These are phyloP conservation scores for Tylopilus sp. DNA, from an alignment of 1,284 basidiomycete species.

Conservation along the genomic window DNA sequence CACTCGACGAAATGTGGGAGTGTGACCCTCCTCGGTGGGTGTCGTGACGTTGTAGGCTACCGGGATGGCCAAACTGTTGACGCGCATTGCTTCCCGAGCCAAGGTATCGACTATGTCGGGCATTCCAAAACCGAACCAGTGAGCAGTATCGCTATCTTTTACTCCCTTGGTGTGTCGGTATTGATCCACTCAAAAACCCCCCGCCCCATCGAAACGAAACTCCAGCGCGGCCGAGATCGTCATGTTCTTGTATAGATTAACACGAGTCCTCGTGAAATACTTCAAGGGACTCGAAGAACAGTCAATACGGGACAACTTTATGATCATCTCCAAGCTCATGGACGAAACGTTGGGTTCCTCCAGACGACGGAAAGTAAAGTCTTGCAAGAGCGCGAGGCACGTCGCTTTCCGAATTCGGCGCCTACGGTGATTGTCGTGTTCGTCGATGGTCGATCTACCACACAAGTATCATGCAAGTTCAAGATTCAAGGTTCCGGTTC, in stretches of 20 bases:
- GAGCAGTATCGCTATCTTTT: conserved; percentile 37
- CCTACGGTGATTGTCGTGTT: neutral
- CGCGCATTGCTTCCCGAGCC: conserved; percentile 93
- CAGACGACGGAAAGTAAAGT: conserved; percentile 99
- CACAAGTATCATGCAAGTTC: conserved; percentile 98
- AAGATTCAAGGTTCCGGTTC: conserved; percentile 95
- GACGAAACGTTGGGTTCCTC: conserved; percentile 99
- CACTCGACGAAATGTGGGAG: no score
- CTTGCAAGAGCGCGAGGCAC: conserved; percentile 72
- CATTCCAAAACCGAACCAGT: conserved; percentile 95
- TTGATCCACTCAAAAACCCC: conserved; percentile 51
- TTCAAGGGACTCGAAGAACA: conserved; percentile 99
- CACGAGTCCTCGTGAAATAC: conserved; percentile 91
- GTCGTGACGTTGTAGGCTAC: no score
- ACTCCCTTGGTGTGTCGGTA: neutral
- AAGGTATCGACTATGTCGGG: conserved; percentile 98
- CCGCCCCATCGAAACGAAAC: conserved; percentile 95
- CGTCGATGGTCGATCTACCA: conserved; percentile 82
- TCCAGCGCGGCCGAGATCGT: conserved; percentile 95
- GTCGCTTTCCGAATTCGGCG: neutral
- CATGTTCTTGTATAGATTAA: conserved; percentile 92
- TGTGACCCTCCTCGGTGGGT: no score
- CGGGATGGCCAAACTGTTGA: no score
- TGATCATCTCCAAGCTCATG: conserved; percentile 95
- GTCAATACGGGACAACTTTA: conserved; percentile 97